Percentiles rank a stretch among this genome's conserved stretches.
These are phyloP conservation scores for Dactylellina sp. DNA, from an alignment of 2,329 filamentous ascomycete genomes.

Conservation along the genomic window DNA sequence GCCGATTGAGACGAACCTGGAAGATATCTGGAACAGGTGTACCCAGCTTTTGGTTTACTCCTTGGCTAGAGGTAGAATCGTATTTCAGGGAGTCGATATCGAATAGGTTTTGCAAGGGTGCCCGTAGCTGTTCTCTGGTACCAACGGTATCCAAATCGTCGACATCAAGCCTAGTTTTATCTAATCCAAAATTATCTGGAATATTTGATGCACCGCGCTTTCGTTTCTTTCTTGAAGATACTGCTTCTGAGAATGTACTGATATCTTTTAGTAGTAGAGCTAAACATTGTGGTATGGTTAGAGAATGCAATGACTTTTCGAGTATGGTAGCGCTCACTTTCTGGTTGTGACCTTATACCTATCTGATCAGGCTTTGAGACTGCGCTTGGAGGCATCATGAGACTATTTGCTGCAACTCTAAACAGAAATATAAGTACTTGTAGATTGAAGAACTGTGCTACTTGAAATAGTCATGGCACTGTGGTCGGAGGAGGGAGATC, in stretches of 20 bases:
- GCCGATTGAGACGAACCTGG: slow-evolving; percentile 84
- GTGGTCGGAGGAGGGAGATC: too few relatives aligned
- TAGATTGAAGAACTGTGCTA: too few relatives aligned
- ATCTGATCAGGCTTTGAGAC: too few relatives aligned
- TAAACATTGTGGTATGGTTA: neutral
- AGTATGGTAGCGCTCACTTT: too few relatives aligned
- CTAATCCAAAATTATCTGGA: neutral
- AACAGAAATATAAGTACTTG: too few relatives aligned
- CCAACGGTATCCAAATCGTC: slow-evolving; percentile 17
- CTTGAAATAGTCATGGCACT: too few relatives aligned
- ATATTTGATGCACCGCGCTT: slow-evolving; percentile 29
- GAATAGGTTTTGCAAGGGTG: slow-evolving; percentile 60
- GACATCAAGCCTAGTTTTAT: neutral
- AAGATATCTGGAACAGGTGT: slow-evolving; percentile 86
- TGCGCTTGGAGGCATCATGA: too few relatives aligned
- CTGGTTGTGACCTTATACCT: too few relatives aligned
- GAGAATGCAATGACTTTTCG: neutral
- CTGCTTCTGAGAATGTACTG: slow-evolving; percentile 20
- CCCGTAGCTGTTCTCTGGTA: slow-evolving; percentile 59
- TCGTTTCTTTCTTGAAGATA: slow-evolving; percentile 28
- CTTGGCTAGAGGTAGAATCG: slow-evolving; percentile 58
- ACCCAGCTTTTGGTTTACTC: slow-evolving; percentile 73
- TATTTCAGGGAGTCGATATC: slow-evolving; percentile 2
- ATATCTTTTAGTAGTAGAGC: slow-evolving; percentile 12
- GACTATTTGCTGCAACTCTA: too few relatives aligned